Evolutionary conservation across 495 filamentous ascomycete genomes (phyloP), one percentile per base, ranked within the genome.

Genomic region (Tuber microsphaerosporum): DNA sequence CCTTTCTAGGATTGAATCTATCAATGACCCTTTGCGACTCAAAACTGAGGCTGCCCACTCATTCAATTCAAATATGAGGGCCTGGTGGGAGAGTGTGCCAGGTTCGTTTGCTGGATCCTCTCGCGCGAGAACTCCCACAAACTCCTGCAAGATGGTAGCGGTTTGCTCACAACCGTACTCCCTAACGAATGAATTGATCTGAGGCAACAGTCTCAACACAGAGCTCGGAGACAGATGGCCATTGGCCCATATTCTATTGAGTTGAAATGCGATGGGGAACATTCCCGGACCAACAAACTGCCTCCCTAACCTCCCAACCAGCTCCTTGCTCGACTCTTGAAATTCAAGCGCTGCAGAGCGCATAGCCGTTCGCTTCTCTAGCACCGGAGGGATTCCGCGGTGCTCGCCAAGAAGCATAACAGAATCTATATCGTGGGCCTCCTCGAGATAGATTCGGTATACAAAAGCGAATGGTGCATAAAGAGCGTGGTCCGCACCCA

Each of bases 11-110:
- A 73, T 74, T 75, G 68, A 69, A 19, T 41, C 37, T 12, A 71
- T 77, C 20, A 74, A 46, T 70, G 80, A 72, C 72, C 75, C 20
- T 82, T 76, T 20, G 72, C 70, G 39, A 77, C 34, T 16, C 84
- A 75, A 22, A 76, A 44, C 19, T 71, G 73, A 69, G 31, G 76
- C 75, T 71, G 89, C 86, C 20, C 83, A 84, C 0, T 84, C 48
- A 7, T 82, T 70, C 7, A 92, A 80, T n/a, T 82, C 72, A 0
- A 83, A 78, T 45, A 85, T 79, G n/a, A 92, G 84, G 1, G 83
- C 82, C 1, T 83, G 74, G 2, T 85, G 74, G 1, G 83, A 76
- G 22, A 90, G 84, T 37, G 86, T 79, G n/a, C 74, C 77, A 5
- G 86, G 79, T 19, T 90, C 86, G 0, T 81, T 85, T 22, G 73